Percentiles rank a stretch among this genome's conserved stretches.
phyloP scores from a whole-genome alignment of 192 early-diverging fungal species.

The Podila epicladia region DNA sequence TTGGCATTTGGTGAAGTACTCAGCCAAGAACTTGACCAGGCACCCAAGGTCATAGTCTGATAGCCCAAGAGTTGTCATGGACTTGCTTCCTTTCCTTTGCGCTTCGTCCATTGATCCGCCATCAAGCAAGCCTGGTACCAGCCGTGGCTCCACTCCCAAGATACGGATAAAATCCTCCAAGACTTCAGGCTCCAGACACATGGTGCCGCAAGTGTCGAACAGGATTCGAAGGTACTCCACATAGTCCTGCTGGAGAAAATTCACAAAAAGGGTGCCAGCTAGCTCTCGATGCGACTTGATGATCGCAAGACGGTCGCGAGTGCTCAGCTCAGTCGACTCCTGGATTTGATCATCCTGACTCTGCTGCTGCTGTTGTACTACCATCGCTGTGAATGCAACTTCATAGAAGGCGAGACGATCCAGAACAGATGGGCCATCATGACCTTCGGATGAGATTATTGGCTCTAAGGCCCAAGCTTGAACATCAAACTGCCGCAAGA shows the following conservation, averaged over 20 bases:
- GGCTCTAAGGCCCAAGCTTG: constrained; percentile 35
- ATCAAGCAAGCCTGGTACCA: constrained; percentile 34
- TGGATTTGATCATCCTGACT: constrained; percentile 37
- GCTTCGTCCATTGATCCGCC: constrained; percentile 1
- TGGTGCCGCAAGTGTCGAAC: constrained; percentile 43
- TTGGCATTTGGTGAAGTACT: constrained; percentile 29
- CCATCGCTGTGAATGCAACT: constrained; percentile 44
- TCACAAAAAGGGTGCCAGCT: constrained; percentile 34
- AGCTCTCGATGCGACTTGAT: constrained; percentile 48
- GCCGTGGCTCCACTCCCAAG: constrained; percentile 39
- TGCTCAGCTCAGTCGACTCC: constrained; percentile 42
- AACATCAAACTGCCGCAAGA: constrained; percentile 45
- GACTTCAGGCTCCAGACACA: constrained; percentile 45
- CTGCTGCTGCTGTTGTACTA: constrained; percentile 46
- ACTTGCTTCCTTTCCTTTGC: background rate
- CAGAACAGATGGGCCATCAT: constrained; percentile 13
- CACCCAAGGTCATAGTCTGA: constrained; percentile 34
- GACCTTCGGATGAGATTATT: too few species aligned
- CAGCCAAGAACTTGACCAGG: constrained; percentile 28
- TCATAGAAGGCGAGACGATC: constrained; percentile 38
- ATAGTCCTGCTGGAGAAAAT: constrained; percentile 41
- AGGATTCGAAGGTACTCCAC: constrained; percentile 41
- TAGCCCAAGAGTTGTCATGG: constrained; percentile 6
- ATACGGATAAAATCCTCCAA: constrained; percentile 44
- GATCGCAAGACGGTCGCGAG: constrained; percentile 37